Percentiles rank a stretch among this genome's conserved stretches.
phyloP scores from a whole-genome alignment of 2,329 filamentous ascomycete species.

The Cercospora citrullina region DNA sequence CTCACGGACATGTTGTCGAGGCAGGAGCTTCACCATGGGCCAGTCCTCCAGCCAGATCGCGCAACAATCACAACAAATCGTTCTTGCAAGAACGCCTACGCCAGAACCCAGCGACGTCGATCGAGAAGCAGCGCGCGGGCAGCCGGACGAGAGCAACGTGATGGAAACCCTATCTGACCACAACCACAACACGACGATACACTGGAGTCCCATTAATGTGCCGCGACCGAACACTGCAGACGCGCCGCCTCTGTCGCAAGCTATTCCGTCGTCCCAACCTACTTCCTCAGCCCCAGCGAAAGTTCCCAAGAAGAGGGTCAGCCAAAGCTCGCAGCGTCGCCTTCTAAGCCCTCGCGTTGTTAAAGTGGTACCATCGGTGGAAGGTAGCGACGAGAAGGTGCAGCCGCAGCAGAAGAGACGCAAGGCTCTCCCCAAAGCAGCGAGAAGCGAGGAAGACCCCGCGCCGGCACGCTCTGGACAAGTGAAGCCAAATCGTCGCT shows the following conservation, averaged over 20 bases:
- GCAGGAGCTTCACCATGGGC: constrained; percentile 18
- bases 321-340: constrained; percentile 7
- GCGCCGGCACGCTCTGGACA: neutral
- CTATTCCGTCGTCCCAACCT: neutral
- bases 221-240: neutral
- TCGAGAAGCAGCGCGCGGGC: neutral
- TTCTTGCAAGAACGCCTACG: constrained; percentile 8
- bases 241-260: neutral
- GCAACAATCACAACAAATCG: constrained; percentile 13
- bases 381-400: constrained; percentile 2
- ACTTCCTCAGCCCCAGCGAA: neutral
- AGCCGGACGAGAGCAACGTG: neutral
- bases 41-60: constrained; percentile 21
- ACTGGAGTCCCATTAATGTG: constrained; percentile 10
- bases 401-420: constrained; percentile 4
- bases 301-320: constrained; percentile 2
- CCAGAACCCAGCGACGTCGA: constrained; percentile 13
- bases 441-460: constrained; percentile 3
- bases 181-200: constrained; percentile 1
- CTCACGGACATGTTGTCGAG: neutral
- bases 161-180: constrained; percentile 1
- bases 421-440: constrained; percentile 11
- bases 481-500: neutral
- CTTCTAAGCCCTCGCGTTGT: neutral
- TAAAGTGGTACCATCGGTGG: neutral